Base-by-base conservation (phyloP, 345 rosid genomes). In the Corymbia maculata region DNA sequence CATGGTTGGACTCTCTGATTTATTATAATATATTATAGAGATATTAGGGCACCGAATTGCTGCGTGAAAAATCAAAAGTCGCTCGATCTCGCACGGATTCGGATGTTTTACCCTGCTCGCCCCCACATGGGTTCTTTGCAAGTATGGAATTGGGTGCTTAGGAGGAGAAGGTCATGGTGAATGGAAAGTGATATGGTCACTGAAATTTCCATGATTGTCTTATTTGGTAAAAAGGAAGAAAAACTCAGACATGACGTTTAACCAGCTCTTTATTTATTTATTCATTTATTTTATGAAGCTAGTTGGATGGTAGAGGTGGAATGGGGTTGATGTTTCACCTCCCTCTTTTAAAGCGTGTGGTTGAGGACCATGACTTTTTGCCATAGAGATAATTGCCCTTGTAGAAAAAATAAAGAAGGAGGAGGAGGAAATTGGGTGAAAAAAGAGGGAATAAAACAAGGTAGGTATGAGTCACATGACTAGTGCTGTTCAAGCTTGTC, bases 161-260 rank as follows among this genome's bases (percentile, higher is more conserved):
- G 66, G 13, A 26, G 28, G 66, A 30, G 68, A 59, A 26, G 68
- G 68, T 59, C 68, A 5, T 2, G 7, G 7, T 30, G 0, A 59
- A 59, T 26, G 24, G 12, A 10, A 59, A 59, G 30, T 6, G 68
- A 59, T 4, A 59, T 59, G 66, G 66, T 26, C 14, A 26, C 5
- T n/a, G 8, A 0, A 26, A 11, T 59, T 59, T 61, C 32, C 0
- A 26, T 12, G 15, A 30, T 28, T 8, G 0, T 0, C 61, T 55
- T 55, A 5, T 55, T 36, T 36, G 42, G 42, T 36, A 49, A 49
- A 4, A 59, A 26, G 30, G 4, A 26, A 28, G 30, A 61, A 13
- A 61, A 61, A 26, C 2, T 1, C 1, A 28, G 68, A 28, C 68
- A 64, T 64, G 75, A 64, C 42, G 42, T 64, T 64, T 64, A 13